Base-by-base conservation (phyloP, 1,284 basidiomycete genomes). In the Ustilago nuda region DNA sequence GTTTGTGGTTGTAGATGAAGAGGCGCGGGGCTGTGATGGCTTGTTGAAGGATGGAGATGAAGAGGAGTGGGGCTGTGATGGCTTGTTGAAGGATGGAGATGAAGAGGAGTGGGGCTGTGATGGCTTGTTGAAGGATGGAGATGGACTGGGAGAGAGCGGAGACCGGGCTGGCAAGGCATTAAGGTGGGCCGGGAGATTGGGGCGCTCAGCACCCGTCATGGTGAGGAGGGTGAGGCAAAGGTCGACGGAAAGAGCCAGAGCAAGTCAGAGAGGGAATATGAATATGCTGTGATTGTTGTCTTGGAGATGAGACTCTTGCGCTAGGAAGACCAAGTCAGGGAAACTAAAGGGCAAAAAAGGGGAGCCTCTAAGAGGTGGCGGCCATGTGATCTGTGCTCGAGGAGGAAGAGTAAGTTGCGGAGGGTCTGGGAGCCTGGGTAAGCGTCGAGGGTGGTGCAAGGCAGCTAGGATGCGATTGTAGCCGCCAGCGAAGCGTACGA, bases 181-280 rank as follows among this genome's bases (percentile, higher is more conserved):
- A 30, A 72, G 68, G 23, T 64, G 53, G 43, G 61, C 73, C 8
- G 68, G 61, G 51, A 68, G 73, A 35, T 65, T 67, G 65, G 68
- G 68, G n/a, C 66, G 63, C 57, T 76, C 73, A 15, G 68, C 53
- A 55, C 73, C 68, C 36, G 60, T 72, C 73, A 76, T 76, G 59
- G 19, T 53, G 71, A 53, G 45, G 46, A 45, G 7, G 35, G 30
- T 23, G 54, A 64, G 13, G 56, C 50, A 33, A 19, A 53, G 13
- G 33, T 48, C 61, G 50, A 30, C 37, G 37, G 27, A 17, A n/a
- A 17, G 33, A 27, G 30, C 33, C 33, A 8, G 11, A 35, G 9
- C 33, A 23, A 27, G 19, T 32, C 27, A 56, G 23, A 39, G 37
- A 17, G 37, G 15, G 15, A 39, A 39, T 9, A 39, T 17, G 37